These are phyloP conservation scores for Cladophialophora exuberans DNA, from an alignment of 2,329 filamentous ascomycete species.

Conservation along the genomic window DNA sequence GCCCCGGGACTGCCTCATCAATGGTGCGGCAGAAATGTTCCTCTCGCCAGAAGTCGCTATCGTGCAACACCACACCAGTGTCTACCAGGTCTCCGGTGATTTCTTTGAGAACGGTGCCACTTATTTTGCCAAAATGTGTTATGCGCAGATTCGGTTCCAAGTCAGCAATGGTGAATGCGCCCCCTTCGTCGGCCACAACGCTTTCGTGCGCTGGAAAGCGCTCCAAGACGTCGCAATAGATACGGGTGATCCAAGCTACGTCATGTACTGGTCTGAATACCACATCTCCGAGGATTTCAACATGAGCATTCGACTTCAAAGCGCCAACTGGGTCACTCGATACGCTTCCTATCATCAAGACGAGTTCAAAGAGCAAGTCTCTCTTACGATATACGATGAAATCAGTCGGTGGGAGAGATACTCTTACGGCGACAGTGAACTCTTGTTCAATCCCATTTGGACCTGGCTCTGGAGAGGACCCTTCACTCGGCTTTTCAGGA, in stretches of 20 bases:
- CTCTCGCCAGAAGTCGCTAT: conserved; percentile 70
- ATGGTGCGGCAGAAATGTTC: conserved; percentile 71
- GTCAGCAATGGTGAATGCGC: conserved; percentile 72
- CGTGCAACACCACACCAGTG: conserved; percentile 70
- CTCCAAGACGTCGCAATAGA: conserved; percentile 61
- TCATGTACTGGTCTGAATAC: conserved; percentile 73
- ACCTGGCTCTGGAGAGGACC: conserved; percentile 73
- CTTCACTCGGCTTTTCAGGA: conserved; percentile 76
- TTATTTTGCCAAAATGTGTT: conserved; percentile 78
- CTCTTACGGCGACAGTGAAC: conserved; percentile 79
- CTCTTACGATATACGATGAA: conserved; percentile 80
- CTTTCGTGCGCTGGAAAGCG: conserved; percentile 70
- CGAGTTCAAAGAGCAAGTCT: conserved; percentile 78
- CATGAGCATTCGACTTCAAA: conserved; percentile 72
- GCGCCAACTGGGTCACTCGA: conserved; percentile 68
- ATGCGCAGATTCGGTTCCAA: conserved; percentile 70
- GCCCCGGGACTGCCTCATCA: conserved; percentile 67
- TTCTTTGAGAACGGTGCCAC: conserved; percentile 77
- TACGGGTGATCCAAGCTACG: conserved; percentile 56
- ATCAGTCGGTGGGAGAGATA: conserved; percentile 85
- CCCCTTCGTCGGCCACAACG: conserved; percentile 78
- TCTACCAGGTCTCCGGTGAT: conserved; percentile 72
- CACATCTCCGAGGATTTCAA: conserved; percentile 81
- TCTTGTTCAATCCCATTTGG: conserved; percentile 75
- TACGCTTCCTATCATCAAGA: conserved; percentile 69